Evolutionary conservation across 2,329 filamentous ascomycete genomes (phyloP).

Genomic region (Aspergillus pseudoglaucus): DNA sequence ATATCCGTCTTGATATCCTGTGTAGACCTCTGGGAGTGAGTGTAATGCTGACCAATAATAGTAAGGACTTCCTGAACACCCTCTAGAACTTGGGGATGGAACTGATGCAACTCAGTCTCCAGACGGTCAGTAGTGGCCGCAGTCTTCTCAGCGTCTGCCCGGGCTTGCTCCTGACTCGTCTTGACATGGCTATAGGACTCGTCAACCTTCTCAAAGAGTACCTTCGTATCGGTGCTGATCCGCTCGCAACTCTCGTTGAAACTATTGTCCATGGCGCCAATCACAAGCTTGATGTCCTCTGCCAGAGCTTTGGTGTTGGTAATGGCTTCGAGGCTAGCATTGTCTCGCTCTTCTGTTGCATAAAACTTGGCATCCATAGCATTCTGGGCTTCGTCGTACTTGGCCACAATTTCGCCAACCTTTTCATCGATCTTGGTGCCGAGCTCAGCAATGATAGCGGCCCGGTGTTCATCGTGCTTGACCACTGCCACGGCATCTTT

Average conservation of each 20-base stretch:
- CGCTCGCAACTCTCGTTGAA: slow-evolving; percentile 80
- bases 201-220: slow-evolving; percentile 75
- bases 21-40: slow-evolving; percentile 68
- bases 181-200: slow-evolving; percentile 69
- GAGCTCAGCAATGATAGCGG: slow-evolving; percentile 49
- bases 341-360: slow-evolving; percentile 65
- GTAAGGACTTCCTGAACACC: slow-evolving; percentile 78
- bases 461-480: slow-evolving; percentile 56
- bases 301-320: slow-evolving; percentile 69
- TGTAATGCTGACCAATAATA: slow-evolving; percentile 78
- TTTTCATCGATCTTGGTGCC: slow-evolving; percentile 64
- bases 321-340: slow-evolving; percentile 66
- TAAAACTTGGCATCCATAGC: slow-evolving; percentile 67
- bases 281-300: slow-evolving; percentile 78
- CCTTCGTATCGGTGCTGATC: slow-evolving; percentile 79
- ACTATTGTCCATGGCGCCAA: slow-evolving; percentile 75
- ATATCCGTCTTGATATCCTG: slow-evolving; percentile 55
- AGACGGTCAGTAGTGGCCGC: slow-evolving; percentile 66
- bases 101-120: slow-evolving; percentile 71
- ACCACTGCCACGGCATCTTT: slow-evolving; percentile 49
- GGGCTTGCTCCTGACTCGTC: slow-evolving; percentile 73
- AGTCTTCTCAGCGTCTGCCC: slow-evolving; percentile 71
- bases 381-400: slow-evolving; percentile 79
- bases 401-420: slow-evolving; percentile 71
- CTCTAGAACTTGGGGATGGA: slow-evolving; percentile 81